These are phyloP conservation scores for Vanilla planifolia DNA, from an alignment of 106 monocot species.

Conservation along the genomic window DNA sequence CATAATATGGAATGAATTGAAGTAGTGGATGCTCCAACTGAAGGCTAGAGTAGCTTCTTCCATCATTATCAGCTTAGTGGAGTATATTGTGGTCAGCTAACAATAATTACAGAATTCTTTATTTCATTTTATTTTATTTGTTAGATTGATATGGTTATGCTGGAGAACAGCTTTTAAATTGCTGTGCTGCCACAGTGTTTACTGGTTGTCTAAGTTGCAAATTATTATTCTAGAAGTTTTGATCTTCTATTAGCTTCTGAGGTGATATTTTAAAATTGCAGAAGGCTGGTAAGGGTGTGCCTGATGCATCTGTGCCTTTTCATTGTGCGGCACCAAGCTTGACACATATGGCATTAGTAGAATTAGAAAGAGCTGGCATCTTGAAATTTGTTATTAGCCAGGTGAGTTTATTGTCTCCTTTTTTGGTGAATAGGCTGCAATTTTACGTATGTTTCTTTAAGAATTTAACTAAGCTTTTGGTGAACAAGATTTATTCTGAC, in stretches of 20 bases:
- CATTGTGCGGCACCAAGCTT: conserved; percentile 85
- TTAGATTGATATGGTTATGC: no score
- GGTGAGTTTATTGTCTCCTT: conserved; percentile 26
- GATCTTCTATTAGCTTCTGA: conserved; percentile 4
- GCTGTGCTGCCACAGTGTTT: not conserved
- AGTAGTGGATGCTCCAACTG: no score
- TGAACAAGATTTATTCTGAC: no score
- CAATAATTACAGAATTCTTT: no score
- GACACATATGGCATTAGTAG: conserved; percentile 98
- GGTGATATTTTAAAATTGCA: conserved; percentile 21
- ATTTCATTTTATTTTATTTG: no score
- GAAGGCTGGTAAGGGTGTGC: conserved; percentile 72
- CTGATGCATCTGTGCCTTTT: conserved; percentile 92
- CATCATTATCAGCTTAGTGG: no score
- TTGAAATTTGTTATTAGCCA: conserved; percentile 97
- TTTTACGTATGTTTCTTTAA: not conserved
- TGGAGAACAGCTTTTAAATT: not conserved
- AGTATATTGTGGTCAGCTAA: no score
- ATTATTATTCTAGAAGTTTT: not conserved
- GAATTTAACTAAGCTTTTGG: not conserved
- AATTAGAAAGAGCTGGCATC: conserved; percentile 83
- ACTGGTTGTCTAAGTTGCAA: not conserved
- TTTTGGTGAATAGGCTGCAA: not conserved
- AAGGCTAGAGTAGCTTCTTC: no score
- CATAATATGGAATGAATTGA: no score